Evolutionary conservation across 176 grass and related monocot genomes (phyloP).

Genomic region (Triticum aestivum): DNA sequence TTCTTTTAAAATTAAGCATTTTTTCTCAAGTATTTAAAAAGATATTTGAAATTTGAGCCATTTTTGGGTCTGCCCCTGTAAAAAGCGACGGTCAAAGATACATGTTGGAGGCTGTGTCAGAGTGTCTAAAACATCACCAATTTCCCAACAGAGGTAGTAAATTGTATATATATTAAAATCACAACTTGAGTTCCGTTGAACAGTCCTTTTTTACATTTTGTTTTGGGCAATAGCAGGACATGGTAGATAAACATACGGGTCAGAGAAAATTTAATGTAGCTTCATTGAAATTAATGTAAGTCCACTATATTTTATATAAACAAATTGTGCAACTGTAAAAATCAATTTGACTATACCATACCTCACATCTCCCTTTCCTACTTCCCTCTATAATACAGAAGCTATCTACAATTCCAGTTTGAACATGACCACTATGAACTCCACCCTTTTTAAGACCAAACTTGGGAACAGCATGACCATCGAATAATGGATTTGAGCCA

Average conservation of each 20-base stretch:
- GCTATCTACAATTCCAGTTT: slow-evolving; percentile 62
- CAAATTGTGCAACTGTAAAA: not conserved
- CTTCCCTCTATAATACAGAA: slow-evolving; percentile 58
- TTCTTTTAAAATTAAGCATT: too few species aligned
- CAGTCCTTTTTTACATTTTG: not conserved
- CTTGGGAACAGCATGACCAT: slow-evolving; percentile 46
- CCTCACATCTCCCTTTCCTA: slow-evolving; percentile 79
- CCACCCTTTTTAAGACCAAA: slow-evolving; percentile 60
- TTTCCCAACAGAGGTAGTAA: not conserved
- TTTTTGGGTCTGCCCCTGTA: not conserved
- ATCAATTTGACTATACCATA: slow-evolving; percentile 31
- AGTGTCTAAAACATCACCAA: not conserved
- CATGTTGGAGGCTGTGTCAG: not conserved
- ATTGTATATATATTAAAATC: not conserved
- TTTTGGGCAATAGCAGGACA: not conserved
- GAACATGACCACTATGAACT: slow-evolving; percentile 90
- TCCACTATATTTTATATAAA: not conserved
- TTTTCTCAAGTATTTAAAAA: not conserved
- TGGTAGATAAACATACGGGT: not conserved
- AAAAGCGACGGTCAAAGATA: not conserved
- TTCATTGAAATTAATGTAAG: not conserved
- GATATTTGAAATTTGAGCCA: not conserved
- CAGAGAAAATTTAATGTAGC: not conserved
- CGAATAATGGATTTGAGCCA: slow-evolving; percentile 75
- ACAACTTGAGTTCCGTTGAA: not conserved